These are phyloP conservation scores for Microbotryum violaceum DNA, from an alignment of 1,284 basidiomycete genomes.

Conservation along the genomic window DNA sequence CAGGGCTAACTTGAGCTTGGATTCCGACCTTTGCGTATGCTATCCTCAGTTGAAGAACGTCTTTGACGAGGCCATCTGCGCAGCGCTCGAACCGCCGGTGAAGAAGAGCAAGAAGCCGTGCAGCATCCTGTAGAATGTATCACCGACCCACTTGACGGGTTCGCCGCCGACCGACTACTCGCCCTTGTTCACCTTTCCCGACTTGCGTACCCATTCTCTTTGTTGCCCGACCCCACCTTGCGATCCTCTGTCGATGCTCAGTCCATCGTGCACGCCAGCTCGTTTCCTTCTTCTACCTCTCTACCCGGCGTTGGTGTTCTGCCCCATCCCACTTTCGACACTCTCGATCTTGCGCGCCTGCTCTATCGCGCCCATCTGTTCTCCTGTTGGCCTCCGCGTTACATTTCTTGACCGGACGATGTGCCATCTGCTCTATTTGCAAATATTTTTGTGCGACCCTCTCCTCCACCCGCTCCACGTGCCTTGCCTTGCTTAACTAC, in stretches of 20 bases:
- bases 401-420: too few species aligned
- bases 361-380: too few species aligned
- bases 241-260: not conserved
- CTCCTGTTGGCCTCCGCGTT: too few species aligned
- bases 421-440: too few species aligned
- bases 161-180: not conserved
- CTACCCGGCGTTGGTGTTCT: not conserved
- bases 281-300: not conserved
- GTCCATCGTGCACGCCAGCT: too few species aligned
- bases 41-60: conserved; percentile 76
- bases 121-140: conserved; percentile 35
- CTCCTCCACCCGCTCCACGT: too few species aligned
- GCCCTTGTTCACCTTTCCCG: not conserved
- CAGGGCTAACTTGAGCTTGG: not conserved
- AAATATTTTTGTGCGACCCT: too few species aligned
- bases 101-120: conserved; percentile 74
- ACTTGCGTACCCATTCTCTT: not conserved
- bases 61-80: conserved; percentile 99
- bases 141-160: not conserved
- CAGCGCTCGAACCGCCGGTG: conserved; percentile 92
- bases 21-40: not conserved
- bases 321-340: not conserved
- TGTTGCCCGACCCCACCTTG: not conserved
- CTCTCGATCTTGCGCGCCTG: not conserved
- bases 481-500: too few species aligned